These are phyloP conservation scores for Monilinia fructicola DNA, from an alignment of 2,329 filamentous ascomycete species.

Conservation along the genomic window DNA sequence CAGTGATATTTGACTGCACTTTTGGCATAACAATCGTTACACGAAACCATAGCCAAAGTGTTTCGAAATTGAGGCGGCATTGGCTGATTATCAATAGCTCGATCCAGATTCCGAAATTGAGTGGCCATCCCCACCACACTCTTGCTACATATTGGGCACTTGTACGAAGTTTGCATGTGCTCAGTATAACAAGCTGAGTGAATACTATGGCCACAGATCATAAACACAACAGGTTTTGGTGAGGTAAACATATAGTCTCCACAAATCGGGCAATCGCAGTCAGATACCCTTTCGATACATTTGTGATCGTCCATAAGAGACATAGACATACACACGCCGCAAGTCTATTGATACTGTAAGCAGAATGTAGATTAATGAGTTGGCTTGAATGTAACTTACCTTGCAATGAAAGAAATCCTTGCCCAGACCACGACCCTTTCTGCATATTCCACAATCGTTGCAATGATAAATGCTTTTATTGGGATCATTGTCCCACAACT, in stretches of 20 bases:
- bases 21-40: constrained; percentile 91
- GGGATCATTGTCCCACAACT: constrained; percentile 93
- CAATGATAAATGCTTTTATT: constrained; percentile 95
- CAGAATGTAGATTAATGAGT: not conserved
- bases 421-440: constrained; percentile 83
- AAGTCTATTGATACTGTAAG: constrained; percentile 57
- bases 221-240: constrained; percentile 82
- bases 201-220: constrained; percentile 94
- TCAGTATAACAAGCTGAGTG: constrained; percentile 86
- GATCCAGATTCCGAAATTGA: constrained; percentile 86
- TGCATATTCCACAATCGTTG: constrained; percentile 91
- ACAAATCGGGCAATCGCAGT: constrained; percentile 96
- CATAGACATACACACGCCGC: constrained; percentile 91
- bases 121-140: constrained; percentile 97
- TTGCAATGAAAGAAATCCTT: constrained; percentile 99
- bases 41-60: constrained; percentile 79
- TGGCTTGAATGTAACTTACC: constrained; percentile 51
- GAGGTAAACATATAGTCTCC: constrained; percentile 96
- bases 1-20: constrained; percentile 89
- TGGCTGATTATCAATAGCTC: constrained; percentile 82
- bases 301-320: constrained; percentile 81
- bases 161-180: constrained; percentile 87
- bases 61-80: constrained; percentile 85
- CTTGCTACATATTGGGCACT: constrained; percentile 94
- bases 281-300: constrained; percentile 90